Conservation (phyloP, 768 basidiomycete genomes). For the Lentinula raphanica region DNA sequence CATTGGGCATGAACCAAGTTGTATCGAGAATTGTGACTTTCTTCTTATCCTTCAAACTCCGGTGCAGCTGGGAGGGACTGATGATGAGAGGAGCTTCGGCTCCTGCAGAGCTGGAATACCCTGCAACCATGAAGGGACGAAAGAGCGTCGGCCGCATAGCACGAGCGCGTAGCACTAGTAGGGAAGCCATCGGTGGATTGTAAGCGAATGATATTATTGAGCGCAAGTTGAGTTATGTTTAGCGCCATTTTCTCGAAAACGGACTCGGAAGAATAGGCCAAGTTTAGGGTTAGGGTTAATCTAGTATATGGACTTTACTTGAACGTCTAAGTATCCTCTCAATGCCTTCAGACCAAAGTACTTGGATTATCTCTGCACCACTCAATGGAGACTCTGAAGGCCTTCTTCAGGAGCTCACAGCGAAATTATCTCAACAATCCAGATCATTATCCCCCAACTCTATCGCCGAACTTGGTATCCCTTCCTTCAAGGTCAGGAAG, state of each 20-base stretch:
- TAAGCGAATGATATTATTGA: background rate
- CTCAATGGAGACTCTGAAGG: constrained; percentile 82
- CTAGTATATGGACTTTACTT: background rate
- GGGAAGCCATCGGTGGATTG: background rate
- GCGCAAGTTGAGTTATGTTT: background rate
- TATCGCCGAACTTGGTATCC: constrained; percentile 67
- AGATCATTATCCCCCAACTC: constrained; percentile 41
- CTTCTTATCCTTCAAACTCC: constrained; percentile 27
- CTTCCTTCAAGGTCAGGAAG: constrained; percentile 81
- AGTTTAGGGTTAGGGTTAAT: background rate
- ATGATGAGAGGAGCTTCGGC: constrained; percentile 42
- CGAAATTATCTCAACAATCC: constrained; percentile 57
- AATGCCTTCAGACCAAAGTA: constrained; percentile 96
- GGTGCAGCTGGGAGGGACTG: constrained; percentile 43
- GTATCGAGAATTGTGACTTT: constrained; percentile 60
- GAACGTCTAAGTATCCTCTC: background rate
- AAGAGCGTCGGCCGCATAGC: background rate
- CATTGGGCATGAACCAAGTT: constrained; percentile 93
- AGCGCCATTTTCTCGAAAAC: background rate
- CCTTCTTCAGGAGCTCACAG: constrained; percentile 55
- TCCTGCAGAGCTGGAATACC: constrained; percentile 32
- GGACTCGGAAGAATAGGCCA: background rate
- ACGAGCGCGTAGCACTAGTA: too few relatives aligned
- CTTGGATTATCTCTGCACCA: constrained; percentile 88
- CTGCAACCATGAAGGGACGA: constrained; percentile 9